Evolutionary conservation across 192 early-diverging fungal species (phyloP).

Genomic region (Umbelopsis vinacea): DNA sequence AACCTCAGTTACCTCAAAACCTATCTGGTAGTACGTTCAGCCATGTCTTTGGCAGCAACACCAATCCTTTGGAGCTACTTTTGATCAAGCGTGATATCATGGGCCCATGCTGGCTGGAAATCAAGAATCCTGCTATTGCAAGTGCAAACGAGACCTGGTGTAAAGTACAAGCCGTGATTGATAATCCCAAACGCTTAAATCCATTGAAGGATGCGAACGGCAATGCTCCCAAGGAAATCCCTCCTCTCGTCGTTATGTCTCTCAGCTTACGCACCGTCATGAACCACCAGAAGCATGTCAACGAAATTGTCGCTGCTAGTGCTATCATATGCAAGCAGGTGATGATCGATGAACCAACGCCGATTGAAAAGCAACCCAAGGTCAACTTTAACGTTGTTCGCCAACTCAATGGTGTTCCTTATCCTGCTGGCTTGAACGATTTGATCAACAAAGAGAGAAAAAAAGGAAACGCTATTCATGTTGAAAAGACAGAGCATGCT

Average conservation of each 20-base stretch:
- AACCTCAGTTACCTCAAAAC: slow-evolving; percentile 59
- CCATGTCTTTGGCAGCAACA: slow-evolving; percentile 87
- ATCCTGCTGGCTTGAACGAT: slow-evolving; percentile 81
- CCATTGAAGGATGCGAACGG: slow-evolving; percentile 61
- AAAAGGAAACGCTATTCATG: slow-evolving; percentile 55
- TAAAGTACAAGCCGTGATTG: slow-evolving; percentile 71
- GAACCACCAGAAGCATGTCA: slow-evolving; percentile 79
- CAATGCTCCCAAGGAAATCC: slow-evolving; percentile 47
- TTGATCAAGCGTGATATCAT: slow-evolving; percentile 93
- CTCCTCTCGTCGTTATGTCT: slow-evolving; percentile 87
- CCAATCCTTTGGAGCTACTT: slow-evolving; percentile 89
- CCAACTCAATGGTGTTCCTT: slow-evolving; percentile 68
- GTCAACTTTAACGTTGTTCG: slow-evolving; percentile 75
- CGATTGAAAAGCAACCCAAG: slow-evolving; percentile 46
- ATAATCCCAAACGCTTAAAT: slow-evolving; percentile 70
- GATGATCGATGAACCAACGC: slow-evolving; percentile 58
- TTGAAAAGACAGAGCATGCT: slow-evolving; percentile 69
- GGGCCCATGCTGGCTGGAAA: slow-evolving; percentile 94
- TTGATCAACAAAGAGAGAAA: slow-evolving; percentile 45
- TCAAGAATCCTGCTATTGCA: slow-evolving; percentile 61
- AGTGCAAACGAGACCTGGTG: slow-evolving; percentile 82
- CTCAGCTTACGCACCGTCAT: slow-evolving; percentile 83
- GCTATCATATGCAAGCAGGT: slow-evolving; percentile 76
- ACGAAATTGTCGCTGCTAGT: slow-evolving; percentile 87
- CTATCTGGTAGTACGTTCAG: slow-evolving; percentile 76